Evolutionary conservation across 2,329 filamentous ascomycete species (phyloP).

Genomic region (Alternaria gansuensis): DNA sequence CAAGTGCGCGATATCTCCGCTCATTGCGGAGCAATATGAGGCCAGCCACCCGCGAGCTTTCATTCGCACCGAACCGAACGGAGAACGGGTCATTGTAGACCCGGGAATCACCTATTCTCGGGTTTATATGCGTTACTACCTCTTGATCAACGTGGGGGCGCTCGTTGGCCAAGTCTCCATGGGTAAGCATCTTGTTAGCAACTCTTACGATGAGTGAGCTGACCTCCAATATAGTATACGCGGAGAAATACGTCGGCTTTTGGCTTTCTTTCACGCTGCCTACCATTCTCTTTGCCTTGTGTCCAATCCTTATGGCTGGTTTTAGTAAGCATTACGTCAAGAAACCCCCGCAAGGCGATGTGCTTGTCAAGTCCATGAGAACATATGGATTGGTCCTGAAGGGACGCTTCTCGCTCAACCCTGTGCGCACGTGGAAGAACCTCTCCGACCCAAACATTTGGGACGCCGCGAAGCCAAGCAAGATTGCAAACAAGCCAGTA

Average conservation of each 20-base stretch:
- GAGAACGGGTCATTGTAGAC: slow-evolving; percentile 74
- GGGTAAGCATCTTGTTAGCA: slow-evolving; percentile 30
- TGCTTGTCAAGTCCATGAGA: slow-evolving; percentile 71
- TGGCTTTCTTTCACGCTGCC: slow-evolving; percentile 74
- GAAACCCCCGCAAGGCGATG: slow-evolving; percentile 73
- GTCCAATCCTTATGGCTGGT: slow-evolving; percentile 64
- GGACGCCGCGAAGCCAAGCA: slow-evolving; percentile 70
- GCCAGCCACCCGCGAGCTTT: slow-evolving; percentile 61
- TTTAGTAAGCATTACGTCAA: slow-evolving; percentile 41
- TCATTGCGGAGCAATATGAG: slow-evolving; percentile 74
- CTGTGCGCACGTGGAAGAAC: slow-evolving; percentile 59
- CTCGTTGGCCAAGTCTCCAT: slow-evolving; percentile 70
- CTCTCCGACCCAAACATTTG: slow-evolving; percentile 52
- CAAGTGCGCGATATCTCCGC: slow-evolving; percentile 60
- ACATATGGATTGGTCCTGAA: slow-evolving; percentile 69
- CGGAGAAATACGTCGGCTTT: slow-evolving; percentile 77
- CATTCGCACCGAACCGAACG: slow-evolving; percentile 62
- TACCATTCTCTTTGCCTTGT: slow-evolving; percentile 68
- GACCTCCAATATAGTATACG: slow-evolving; percentile 61
- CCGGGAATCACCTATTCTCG: slow-evolving; percentile 71
- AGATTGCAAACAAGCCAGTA: slow-evolving; percentile 62
- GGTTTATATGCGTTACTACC: slow-evolving; percentile 75
- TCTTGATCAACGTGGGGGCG: slow-evolving; percentile 74
- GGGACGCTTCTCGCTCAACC: slow-evolving; percentile 68
- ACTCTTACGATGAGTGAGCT: neutral